Percentiles rank a stretch among this genome's conserved stretches.
Conservation (phyloP, 306 rosid genomes). For the Pyrus pyrifolia region DNA sequence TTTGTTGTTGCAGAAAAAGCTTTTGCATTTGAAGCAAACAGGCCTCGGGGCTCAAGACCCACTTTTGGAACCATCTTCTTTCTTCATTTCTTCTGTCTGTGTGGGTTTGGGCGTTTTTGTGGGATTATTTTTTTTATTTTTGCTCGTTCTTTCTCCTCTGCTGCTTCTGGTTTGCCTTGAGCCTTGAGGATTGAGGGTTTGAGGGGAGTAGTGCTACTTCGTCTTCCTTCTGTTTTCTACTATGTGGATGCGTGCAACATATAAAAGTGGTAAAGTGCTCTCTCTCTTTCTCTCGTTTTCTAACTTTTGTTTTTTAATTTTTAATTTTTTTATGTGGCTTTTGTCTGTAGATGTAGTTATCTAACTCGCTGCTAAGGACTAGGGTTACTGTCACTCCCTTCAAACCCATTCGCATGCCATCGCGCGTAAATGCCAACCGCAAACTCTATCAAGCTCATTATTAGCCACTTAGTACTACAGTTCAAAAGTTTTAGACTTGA, state of each 20-base stretch:
- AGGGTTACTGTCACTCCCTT: conserved; percentile 34
- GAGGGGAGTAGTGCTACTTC: conserved; percentile 25
- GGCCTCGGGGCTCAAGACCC: conserved; percentile 16
- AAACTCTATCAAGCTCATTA: background rate
- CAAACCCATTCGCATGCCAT: conserved; percentile 23
- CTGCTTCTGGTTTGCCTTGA: conserved; percentile 3
- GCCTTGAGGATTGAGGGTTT: background rate
- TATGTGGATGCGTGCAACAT: conserved; percentile 88
- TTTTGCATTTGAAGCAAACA: background rate
- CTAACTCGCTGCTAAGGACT: conserved; percentile 51
- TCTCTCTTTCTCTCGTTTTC: conserved; percentile 1
- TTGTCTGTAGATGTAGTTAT: conserved; percentile 58
- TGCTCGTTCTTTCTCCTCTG: background rate
- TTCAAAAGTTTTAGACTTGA: rapidly evolving
- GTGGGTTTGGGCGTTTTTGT: background rate
- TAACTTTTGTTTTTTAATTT: background rate
- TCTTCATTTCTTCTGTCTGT: background rate
- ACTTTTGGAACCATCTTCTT: conserved; percentile 13
- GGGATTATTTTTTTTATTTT: background rate
- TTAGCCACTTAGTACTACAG: rapidly evolving
- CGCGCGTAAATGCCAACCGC: background rate
- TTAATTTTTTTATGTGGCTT: conserved; percentile 28
- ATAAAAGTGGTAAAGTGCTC: conserved; percentile 89
- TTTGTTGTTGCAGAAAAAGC: background rate
- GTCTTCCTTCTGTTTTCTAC: conserved; percentile 59